Evolutionary conservation across 345 rosid genomes (phyloP).

Genomic region (Gynandropsis gynandra): DNA sequence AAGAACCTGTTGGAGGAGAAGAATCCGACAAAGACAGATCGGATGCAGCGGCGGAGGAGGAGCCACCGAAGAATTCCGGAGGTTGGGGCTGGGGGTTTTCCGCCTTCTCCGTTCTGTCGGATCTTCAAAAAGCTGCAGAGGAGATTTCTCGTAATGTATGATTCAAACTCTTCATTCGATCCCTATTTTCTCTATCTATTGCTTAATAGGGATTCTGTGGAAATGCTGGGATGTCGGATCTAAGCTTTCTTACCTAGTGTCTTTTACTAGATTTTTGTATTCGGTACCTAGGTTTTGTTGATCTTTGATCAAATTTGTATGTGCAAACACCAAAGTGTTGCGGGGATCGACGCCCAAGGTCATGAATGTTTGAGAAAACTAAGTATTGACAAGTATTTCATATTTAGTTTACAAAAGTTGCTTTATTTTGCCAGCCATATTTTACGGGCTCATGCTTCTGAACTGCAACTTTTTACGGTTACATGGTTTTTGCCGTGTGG

Average conservation of each 20-base stretch:
- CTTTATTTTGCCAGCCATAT: too few species aligned
- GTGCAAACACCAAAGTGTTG: too few species aligned
- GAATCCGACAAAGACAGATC: conserved; percentile 23
- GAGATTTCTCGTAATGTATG: conserved; percentile 90
- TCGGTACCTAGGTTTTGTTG: neutral
- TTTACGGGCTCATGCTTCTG: too few species aligned
- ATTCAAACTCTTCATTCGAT: neutral
- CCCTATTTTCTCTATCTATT: too few species aligned
- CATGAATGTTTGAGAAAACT: too few species aligned
- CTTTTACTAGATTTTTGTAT: conserved; percentile 2
- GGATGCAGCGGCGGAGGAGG: neutral
- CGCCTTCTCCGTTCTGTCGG: conserved; percentile 68
- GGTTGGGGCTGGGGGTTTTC: conserved; percentile 96
- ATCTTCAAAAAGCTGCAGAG: conserved; percentile 91
- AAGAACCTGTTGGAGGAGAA: conserved; percentile 19
- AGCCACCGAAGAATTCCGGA: conserved; percentile 26
- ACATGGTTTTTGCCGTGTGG: too few species aligned
- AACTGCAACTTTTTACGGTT: too few species aligned
- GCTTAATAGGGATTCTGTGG: neutral
- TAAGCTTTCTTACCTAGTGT: neutral
- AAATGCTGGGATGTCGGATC: conserved; percentile 14
- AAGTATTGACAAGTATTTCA: too few species aligned
- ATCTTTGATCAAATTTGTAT: too few species aligned
- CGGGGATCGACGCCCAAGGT: too few species aligned
- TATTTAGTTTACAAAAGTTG: too few species aligned